Conservation (phyloP, 2,329 filamentous ascomycete species). For the Clathrospora elynae region DNA sequence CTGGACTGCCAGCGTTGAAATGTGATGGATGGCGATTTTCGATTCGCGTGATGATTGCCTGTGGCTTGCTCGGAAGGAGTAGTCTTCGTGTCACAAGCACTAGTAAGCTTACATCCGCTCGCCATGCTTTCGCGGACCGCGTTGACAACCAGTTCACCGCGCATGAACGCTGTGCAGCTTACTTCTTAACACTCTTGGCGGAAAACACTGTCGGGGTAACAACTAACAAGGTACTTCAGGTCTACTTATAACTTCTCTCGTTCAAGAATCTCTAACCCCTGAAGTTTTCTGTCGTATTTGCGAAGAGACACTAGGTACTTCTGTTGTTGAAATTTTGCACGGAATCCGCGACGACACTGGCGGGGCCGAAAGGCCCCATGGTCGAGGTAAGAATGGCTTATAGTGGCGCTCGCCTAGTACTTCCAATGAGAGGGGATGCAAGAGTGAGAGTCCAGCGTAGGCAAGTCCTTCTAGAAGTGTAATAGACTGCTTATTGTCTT, state of each 20-base stretch:
- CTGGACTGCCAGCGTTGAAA: slow-evolving; percentile 1
- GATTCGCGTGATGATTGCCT: slow-evolving; percentile 3
- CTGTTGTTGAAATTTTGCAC: no score
- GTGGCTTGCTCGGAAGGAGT: slow-evolving; percentile 7
- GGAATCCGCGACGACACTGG: not conserved
- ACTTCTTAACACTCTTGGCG: not conserved
- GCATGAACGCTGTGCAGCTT: slow-evolving; percentile 2
- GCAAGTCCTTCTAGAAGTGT: slow-evolving; percentile 1
- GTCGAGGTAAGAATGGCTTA: slow-evolving; percentile 4
- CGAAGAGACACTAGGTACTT: no score
- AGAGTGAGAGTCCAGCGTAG: not conserved
- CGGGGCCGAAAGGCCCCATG: slow-evolving; percentile 9
- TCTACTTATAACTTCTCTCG: no score
- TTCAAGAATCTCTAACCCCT: no score
- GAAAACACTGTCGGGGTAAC: not conserved
- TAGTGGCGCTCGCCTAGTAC: not conserved
- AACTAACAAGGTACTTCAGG: not conserved
- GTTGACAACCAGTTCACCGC: slow-evolving; percentile 3
- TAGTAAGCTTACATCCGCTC: slow-evolving; percentile 20
- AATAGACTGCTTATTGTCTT: slow-evolving; percentile 7
- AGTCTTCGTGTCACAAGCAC: slow-evolving; percentile 9
- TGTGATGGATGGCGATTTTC: slow-evolving; percentile 2
- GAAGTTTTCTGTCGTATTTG: no score
- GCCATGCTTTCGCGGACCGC: slow-evolving; percentile 11
- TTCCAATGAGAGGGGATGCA: slow-evolving; percentile 1